Percentiles rank a stretch among this genome's conserved stretches.
phyloP scores from a whole-genome alignment of 768 basidiomycete genomes.

The Rhizopogon rudus region DNA sequence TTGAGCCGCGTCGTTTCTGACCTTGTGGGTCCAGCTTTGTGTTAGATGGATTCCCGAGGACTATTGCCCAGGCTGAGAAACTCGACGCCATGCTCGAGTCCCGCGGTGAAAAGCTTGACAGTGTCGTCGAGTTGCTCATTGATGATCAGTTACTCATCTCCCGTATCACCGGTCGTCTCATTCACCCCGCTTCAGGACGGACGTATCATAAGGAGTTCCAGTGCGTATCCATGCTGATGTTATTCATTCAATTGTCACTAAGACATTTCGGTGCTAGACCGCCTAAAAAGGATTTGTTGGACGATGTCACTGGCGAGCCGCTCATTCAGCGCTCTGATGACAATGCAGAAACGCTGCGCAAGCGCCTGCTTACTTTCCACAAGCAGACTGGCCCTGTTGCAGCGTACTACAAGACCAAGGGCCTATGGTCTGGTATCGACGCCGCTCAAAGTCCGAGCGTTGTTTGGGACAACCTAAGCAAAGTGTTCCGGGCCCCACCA shows the following conservation, averaged over 20 bases:
- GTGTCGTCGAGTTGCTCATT: slow-evolving; percentile 89
- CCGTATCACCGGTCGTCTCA: slow-evolving; percentile 93
- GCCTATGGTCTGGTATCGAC: slow-evolving; percentile 87
- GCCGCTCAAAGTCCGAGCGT: slow-evolving; percentile 90
- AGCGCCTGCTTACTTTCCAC: slow-evolving; percentile 88
- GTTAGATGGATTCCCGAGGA: slow-evolving; percentile 98
- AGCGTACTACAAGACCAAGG: slow-evolving; percentile 91
- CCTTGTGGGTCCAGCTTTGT: slow-evolving; percentile 68
- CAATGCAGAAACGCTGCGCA: slow-evolving; percentile 91
- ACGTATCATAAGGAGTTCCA: slow-evolving; percentile 94
- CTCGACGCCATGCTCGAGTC: slow-evolving; percentile 84
- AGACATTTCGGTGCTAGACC: slow-evolving; percentile 51
- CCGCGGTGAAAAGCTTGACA: slow-evolving; percentile 86
- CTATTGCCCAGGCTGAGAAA: slow-evolving; percentile 94
- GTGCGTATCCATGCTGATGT: slow-evolving; percentile 43
- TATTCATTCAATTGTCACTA: slow-evolving; percentile 5
- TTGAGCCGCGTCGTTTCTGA: background rate
- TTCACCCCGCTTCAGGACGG: slow-evolving; percentile 86
- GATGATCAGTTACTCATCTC: slow-evolving; percentile 95
- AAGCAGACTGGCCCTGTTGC: slow-evolving; percentile 92
- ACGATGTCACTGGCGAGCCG: slow-evolving; percentile 94
- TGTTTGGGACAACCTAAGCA: slow-evolving; percentile 82
- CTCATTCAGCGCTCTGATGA: slow-evolving; percentile 97
- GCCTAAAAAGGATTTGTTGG: slow-evolving; percentile 91
- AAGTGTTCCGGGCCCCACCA: slow-evolving; percentile 46